Percentiles rank a stretch among this genome's conserved stretches.
These are phyloP conservation scores for Termitomyces sp. DNA, from an alignment of 768 basidiomycete species.

Conservation along the genomic window DNA sequence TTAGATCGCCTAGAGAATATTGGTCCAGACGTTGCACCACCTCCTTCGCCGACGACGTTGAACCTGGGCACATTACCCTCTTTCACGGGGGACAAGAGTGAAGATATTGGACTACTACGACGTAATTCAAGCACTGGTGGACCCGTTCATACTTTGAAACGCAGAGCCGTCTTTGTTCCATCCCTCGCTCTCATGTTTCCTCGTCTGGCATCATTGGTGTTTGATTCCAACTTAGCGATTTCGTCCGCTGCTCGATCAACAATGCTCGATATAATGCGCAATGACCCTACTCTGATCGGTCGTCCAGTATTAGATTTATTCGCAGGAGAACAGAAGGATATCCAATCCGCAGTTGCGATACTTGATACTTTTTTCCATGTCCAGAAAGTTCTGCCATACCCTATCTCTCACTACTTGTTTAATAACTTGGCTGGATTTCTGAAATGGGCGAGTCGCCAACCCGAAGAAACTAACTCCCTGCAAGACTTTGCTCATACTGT, in stretches of 20 bases:
- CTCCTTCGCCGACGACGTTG: slow-evolving; percentile 23
- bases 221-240: slow-evolving; percentile 47
- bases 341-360: slow-evolving; percentile 41
- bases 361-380: slow-evolving; percentile 56
- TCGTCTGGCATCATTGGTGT: slow-evolving; percentile 44
- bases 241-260: slow-evolving; percentile 52
- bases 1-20: slow-evolving; percentile 44
- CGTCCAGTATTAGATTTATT: slow-evolving; percentile 60
- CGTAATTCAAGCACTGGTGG: slow-evolving; percentile 55
- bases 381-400: slow-evolving; percentile 52
- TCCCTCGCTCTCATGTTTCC: slow-evolving; percentile 51
- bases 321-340: slow-evolving; percentile 41
- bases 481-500: slow-evolving; percentile 48
- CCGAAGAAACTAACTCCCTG: slow-evolving; percentile 37
- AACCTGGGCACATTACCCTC: slow-evolving; percentile 22
- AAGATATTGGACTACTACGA: slow-evolving; percentile 35
- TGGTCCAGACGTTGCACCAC: slow-evolving; percentile 15
- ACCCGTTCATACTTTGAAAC: slow-evolving; percentile 40
- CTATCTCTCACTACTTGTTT: slow-evolving; percentile 60
- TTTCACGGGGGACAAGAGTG: slow-evolving; percentile 15
- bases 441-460: slow-evolving; percentile 43
- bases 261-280: slow-evolving; percentile 64
- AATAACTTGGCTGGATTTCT: slow-evolving; percentile 68
- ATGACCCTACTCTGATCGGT: slow-evolving; percentile 64
- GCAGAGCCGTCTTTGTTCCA: slow-evolving; percentile 64